Evolutionary conservation across 1,139 yeast genomes (phyloP).

Genomic region (Hanseniaspora gamundiae): DNA sequence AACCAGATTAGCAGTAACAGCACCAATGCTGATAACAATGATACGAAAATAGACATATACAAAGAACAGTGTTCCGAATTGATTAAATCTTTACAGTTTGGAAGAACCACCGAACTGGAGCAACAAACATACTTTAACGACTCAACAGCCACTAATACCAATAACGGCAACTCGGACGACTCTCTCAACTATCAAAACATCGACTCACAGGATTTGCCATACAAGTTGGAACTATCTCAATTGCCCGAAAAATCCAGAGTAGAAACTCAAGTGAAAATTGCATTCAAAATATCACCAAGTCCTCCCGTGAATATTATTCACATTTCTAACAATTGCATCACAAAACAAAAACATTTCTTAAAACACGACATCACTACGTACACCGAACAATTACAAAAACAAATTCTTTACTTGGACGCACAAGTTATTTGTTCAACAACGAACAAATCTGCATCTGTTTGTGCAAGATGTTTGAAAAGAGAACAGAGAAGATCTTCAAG

Average conservation of each 20-base stretch:
- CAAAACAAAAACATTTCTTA: slow-evolving; percentile 71
- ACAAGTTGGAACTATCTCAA: slow-evolving; percentile 43
- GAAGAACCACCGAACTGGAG: background rate
- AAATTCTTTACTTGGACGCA: slow-evolving; percentile 51
- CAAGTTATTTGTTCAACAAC: slow-evolving; percentile 42
- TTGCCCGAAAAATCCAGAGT: slow-evolving; percentile 78
- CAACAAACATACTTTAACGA: background rate
- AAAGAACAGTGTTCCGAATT: background rate
- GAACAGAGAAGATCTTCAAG: slow-evolving; percentile 90
- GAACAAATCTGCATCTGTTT: slow-evolving; percentile 54
- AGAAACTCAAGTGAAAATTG: slow-evolving; percentile 84
- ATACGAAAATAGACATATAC: background rate
- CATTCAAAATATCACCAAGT: slow-evolving; percentile 54
- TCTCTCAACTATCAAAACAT: slow-evolving; percentile 7
- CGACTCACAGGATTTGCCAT: slow-evolving; percentile 38
- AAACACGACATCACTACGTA: slow-evolving; percentile 32
- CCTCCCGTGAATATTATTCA: slow-evolving; percentile 63
- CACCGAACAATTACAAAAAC: slow-evolving; percentile 37
- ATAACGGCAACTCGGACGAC: background rate
- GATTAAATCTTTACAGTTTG: background rate
- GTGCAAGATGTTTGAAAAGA: slow-evolving; percentile 78
- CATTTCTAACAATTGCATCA: slow-evolving; percentile 75
- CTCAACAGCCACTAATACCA: no score
- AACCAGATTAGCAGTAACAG: background rate
- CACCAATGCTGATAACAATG: background rate